These are phyloP conservation scores for Pyrenophora graminea DNA, from an alignment of 2,329 filamentous ascomycete species.

Conservation along the genomic window DNA sequence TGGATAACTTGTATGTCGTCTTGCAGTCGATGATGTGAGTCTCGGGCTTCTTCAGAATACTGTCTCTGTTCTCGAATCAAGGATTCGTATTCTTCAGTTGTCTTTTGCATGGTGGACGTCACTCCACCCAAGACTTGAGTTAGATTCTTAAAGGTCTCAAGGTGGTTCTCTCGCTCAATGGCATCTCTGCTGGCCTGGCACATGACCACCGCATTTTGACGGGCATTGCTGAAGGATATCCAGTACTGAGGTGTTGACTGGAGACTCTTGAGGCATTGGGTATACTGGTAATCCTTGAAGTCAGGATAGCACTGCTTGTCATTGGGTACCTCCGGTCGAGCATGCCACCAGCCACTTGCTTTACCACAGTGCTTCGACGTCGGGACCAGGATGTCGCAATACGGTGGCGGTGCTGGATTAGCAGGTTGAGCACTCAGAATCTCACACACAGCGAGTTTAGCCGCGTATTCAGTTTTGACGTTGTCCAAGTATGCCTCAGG, in stretches of 20 bases:
- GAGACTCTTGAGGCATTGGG: constrained; percentile 59
- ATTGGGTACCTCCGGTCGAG: constrained; percentile 7
- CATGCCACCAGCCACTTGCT: constrained; percentile 29
- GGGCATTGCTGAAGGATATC: constrained; percentile 67
- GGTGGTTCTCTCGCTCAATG: constrained; percentile 58
- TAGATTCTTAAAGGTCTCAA: constrained; percentile 41
- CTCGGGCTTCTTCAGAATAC: constrained; percentile 27
- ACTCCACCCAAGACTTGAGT: constrained; percentile 32
- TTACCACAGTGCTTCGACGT: constrained; percentile 40
- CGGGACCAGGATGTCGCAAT: constrained; percentile 57
- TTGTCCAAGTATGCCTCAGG: constrained; percentile 41
- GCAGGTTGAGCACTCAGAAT: constrained; percentile 53
- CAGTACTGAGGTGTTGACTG: constrained; percentile 62
- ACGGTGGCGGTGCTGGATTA: constrained; percentile 54
- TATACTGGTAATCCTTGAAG: constrained; percentile 46
- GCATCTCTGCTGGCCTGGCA: constrained; percentile 65
- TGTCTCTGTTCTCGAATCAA: constrained; percentile 29
- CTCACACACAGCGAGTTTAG: constrained; percentile 67
- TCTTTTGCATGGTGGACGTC: constrained; percentile 26
- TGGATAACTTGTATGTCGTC: constrained; percentile 24
- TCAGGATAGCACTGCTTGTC: constrained; percentile 43
- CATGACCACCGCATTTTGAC: constrained; percentile 64
- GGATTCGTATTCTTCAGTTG: constrained; percentile 30
- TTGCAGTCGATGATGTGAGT: constrained; percentile 25
- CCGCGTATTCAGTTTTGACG: constrained; percentile 62